Conservation (phyloP, 805 yeast genomes). For the Spathaspora sp. region DNA sequence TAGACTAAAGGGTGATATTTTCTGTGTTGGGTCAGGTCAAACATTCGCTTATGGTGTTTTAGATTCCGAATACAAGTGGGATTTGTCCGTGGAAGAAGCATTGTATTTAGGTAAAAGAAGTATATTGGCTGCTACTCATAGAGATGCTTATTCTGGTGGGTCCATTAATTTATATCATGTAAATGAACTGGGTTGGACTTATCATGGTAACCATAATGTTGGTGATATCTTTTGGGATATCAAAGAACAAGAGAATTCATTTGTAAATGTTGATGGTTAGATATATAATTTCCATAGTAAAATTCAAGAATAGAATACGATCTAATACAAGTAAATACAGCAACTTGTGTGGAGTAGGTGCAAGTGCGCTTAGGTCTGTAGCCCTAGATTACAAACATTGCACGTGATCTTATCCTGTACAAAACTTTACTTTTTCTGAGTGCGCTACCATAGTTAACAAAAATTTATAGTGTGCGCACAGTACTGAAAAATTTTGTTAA, state of each 20-base stretch:
- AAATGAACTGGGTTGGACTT: constrained; percentile 90
- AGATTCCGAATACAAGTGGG: constrained; percentile 91
- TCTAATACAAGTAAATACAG: too few relatives aligned
- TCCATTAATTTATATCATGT: constrained; percentile 91
- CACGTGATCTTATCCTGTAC: constrained; percentile 4
- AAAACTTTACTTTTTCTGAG: neutral
- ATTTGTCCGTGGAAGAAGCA: constrained; percentile 88
- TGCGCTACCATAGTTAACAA: neutral
- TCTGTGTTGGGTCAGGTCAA: constrained; percentile 98
- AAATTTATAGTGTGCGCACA: too few relatives aligned
- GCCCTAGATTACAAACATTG: neutral
- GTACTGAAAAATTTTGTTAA: constrained; percentile 2
- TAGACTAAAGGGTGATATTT: constrained; percentile 87
- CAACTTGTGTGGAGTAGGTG: neutral
- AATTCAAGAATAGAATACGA: neutral
- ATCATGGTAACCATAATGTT: constrained; percentile 92
- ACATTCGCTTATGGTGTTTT: constrained; percentile 98
- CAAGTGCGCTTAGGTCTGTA: neutral
- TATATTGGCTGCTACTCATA: constrained; percentile 94
- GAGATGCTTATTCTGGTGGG: constrained; percentile 98
- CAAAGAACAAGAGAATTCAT: constrained; percentile 83
- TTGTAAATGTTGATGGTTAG: constrained; percentile 68
- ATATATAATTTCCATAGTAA: neutral
- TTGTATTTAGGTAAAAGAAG: constrained; percentile 91
- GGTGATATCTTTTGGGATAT: constrained; percentile 89